phyloP scores from a whole-genome alignment of 768 basidiomycete genomes.

The Kondoa subrosea region DNA sequence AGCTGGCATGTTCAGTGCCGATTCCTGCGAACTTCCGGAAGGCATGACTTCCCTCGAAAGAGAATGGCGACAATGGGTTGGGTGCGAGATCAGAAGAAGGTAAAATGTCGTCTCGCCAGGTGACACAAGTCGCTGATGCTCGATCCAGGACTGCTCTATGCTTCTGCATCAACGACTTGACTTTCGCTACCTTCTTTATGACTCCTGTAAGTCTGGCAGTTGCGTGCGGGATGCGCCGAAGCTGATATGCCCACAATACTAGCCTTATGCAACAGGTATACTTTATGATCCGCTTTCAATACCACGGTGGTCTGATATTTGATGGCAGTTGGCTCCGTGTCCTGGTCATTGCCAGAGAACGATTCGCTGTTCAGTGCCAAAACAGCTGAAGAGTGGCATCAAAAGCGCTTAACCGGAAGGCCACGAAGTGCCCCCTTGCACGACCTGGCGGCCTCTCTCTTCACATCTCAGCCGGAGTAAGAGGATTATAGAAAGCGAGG shows the following conservation, averaged over 20 bases:
- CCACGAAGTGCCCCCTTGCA: not conserved
- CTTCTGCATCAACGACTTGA: conserved; percentile 7
- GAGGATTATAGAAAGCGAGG: no score
- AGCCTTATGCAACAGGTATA: not conserved
- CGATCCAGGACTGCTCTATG: not conserved
- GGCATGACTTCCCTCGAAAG: not conserved
- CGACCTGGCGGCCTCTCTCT: conserved; percentile 1
- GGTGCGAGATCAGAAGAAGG: not conserved
- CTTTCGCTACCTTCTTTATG: conserved; percentile 4
- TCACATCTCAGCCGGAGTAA: not conserved
- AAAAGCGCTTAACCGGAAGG: not conserved
- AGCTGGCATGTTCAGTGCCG: conserved; percentile 1
- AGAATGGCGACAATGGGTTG: conserved; percentile 5
- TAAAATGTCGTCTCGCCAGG: not conserved
- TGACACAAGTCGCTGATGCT: not conserved
- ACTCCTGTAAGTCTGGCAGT: no score
- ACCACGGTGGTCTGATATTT: no score
- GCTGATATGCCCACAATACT: no score
- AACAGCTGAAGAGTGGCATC: not conserved
- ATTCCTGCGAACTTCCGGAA: not conserved
- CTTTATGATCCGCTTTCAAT: no score
- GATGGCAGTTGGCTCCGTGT: not conserved
- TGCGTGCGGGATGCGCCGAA: no score
- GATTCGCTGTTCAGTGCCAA: not conserved
- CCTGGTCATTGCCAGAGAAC: not conserved